A percentile compares a stretch with the other conserved stretches of the same genome.
phyloP scores from a whole-genome alignment of 257 asterid species.

The Solanum lignicaule region DNA sequence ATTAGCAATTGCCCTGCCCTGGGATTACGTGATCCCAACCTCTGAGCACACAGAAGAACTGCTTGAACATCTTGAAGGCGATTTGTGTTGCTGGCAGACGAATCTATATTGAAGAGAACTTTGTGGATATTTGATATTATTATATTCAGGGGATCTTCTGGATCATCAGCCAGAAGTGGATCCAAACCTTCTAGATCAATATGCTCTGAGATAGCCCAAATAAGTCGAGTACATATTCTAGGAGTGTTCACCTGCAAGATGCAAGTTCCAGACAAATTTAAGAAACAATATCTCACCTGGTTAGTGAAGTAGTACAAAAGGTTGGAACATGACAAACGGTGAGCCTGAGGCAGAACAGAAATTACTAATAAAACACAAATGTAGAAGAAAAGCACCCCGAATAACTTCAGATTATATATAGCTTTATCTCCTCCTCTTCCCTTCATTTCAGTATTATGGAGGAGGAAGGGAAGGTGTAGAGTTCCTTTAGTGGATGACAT shows the following conservation, averaged over 20 bases:
- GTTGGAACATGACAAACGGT: background rate
- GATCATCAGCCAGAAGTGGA: slow-evolving; percentile 87
- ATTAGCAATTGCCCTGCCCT: slow-evolving; percentile 76
- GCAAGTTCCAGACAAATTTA: background rate
- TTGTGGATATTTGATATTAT: slow-evolving; percentile 60
- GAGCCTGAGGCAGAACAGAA: background rate
- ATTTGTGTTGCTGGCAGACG: slow-evolving; percentile 58
- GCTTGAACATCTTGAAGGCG: slow-evolving; percentile 90
- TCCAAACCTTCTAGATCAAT: slow-evolving; percentile 77
- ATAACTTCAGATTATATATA: background rate
- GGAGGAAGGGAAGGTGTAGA: background rate
- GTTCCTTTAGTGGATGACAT: background rate
- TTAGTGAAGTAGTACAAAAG: background rate
- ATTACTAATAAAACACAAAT: background rate
- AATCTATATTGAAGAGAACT: slow-evolving; percentile 59
- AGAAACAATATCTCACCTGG: background rate
- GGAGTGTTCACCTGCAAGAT: slow-evolving; percentile 77
- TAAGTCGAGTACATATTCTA: slow-evolving; percentile 63
- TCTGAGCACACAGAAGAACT: slow-evolving; percentile 77
- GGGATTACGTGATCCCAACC: slow-evolving; percentile 74
- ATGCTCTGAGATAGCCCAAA: slow-evolving; percentile 87
- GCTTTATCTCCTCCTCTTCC: background rate
- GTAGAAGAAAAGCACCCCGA: background rate
- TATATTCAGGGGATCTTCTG: slow-evolving; percentile 71
- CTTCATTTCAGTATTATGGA: background rate